Evolutionary conservation across 2,329 filamentous ascomycete genomes (phyloP), one percentile per base, ranked within the genome.

Genomic region (Alternaria atra): DNA sequence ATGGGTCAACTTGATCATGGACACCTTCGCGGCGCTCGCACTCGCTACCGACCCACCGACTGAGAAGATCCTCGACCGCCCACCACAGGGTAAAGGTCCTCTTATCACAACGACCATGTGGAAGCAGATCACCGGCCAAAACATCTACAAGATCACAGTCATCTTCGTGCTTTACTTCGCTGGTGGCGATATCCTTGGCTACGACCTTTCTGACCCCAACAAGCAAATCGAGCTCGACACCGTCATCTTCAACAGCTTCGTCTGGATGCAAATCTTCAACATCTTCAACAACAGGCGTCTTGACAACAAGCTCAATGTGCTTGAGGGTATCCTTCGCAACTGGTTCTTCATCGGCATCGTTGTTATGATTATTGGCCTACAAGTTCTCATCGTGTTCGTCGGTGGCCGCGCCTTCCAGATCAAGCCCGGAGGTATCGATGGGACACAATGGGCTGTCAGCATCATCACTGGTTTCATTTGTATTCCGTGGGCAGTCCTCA

Each of bases 1-100:
- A 48, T 98, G 95, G 94, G 94, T 98, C 71, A 98, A 98, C 81
- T 85, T 98, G 52, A 94, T 98, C 68, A 98, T 95, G 52, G 95
- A 98, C 73, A 94, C 94, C 79, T 89, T 98, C 50, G 95, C 94
- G 32, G 94, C 95, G 32, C 98, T 95, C 6, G 94, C 94, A 3
- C 85, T 99, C 52, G 97, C 93, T 6, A 98, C 98, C 85, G 98
- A 99, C 81, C 94, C 94, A 10, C 90, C 94, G 15, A 94, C 97
- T 75, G 89, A 97, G 76, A 93, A 97, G 80, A 92, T 97, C 72
- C 97, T 98, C 92, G 91, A 89, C 80, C 89, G 94, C 57, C 88
- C 89, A 67, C 95, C 94, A 27, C 86, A 95, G 67, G 94, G 94
- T 84, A 90, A 94, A 61, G 92, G 97, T 72, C 83, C 91, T 3